Conservation (phyloP, 768 basidiomycete genomes). For the Pleurotus djamor region DNA sequence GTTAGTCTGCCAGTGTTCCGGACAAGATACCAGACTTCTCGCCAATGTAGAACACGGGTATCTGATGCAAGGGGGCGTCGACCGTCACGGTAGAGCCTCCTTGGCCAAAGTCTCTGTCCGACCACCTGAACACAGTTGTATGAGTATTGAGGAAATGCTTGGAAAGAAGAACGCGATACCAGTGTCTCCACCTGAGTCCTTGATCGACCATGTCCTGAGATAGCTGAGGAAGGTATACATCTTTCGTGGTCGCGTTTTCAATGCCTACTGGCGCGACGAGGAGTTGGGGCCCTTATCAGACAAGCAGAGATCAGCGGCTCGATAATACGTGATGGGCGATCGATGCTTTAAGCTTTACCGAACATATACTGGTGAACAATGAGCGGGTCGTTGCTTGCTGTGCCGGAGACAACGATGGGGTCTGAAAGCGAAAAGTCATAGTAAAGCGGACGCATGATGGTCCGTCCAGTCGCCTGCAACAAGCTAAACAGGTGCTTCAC, state of each 20-base stretch:
- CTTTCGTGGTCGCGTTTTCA: slow-evolving; percentile 20
- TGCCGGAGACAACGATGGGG: slow-evolving; percentile 21
- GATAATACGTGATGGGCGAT: background rate
- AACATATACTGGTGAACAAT: slow-evolving; percentile 32
- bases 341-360: slow-evolving; percentile 16
- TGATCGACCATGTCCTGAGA: slow-evolving; percentile 9
- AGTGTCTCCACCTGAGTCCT: slow-evolving; percentile 26
- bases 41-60: slow-evolving; percentile 31
- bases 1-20: slow-evolving; percentile 9
- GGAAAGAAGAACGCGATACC: slow-evolving; percentile 15
- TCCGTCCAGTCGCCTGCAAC: slow-evolving; percentile 26
- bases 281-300: slow-evolving; percentile 21
- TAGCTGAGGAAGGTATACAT: slow-evolving; percentile 26
- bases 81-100: slow-evolving; percentile 25
- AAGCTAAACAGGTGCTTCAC: slow-evolving; percentile 25
- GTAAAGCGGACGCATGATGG: slow-evolving; percentile 29
- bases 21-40: slow-evolving; percentile 23
- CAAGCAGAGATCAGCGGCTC: background rate
- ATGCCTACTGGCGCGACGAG: slow-evolving; percentile 31
- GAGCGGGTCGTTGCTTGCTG: slow-evolving; percentile 21
- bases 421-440: slow-evolving; percentile 29
- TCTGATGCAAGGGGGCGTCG: slow-evolving; percentile 25
- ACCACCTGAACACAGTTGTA: slow-evolving; percentile 22
- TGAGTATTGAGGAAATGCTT: background rate
- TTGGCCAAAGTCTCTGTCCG: slow-evolving; percentile 22